A percentile compares a stretch with the other conserved stretches of the same genome.
Evolutionary conservation across 257 asterid species (phyloP).

Genomic region (Striga asiatica): DNA sequence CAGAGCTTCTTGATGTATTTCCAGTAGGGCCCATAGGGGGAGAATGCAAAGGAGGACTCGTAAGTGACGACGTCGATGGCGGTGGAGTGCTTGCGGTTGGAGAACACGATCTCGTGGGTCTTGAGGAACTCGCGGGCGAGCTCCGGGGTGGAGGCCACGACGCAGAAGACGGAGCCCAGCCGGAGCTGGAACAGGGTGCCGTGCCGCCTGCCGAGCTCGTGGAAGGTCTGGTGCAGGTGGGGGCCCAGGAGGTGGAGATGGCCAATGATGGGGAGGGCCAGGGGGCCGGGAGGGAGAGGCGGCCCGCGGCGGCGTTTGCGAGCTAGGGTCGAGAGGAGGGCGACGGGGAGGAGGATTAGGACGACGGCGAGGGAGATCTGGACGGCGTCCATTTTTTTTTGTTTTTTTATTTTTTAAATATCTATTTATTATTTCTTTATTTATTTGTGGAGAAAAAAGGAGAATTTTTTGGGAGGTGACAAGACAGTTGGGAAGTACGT

Average conservation of each 20-base stretch:
- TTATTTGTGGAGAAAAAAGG: no score
- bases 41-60: slow-evolving; percentile 49
- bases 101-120: slow-evolving; percentile 42
- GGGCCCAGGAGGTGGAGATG: slow-evolving; percentile 60
- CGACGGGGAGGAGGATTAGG: slow-evolving; percentile 23
- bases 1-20: slow-evolving; percentile 40
- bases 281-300: slow-evolving; percentile 34
- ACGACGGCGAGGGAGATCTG: slow-evolving; percentile 13
- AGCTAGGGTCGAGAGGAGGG: slow-evolving; percentile 1
- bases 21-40: slow-evolving; percentile 55
- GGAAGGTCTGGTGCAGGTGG: slow-evolving; percentile 38
- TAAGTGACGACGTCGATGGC: slow-evolving; percentile 51
- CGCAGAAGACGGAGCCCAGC: slow-evolving; percentile 39
- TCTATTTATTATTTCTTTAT: no score
- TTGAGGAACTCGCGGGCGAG: slow-evolving; percentile 35
- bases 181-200: slow-evolving; percentile 34
- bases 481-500: no score
- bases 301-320: slow-evolving; percentile 1
- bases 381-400: slow-evolving; percentile 2
- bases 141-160: slow-evolving; percentile 38
- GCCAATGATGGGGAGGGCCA: slow-evolving; percentile 48
- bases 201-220: slow-evolving; percentile 21
- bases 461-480: no score
- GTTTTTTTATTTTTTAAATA: no score
- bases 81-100: slow-evolving; percentile 33